These are phyloP conservation scores for Thelephora terrestris DNA, from an alignment of 1,284 basidiomycete genomes.

Conservation along the genomic window DNA sequence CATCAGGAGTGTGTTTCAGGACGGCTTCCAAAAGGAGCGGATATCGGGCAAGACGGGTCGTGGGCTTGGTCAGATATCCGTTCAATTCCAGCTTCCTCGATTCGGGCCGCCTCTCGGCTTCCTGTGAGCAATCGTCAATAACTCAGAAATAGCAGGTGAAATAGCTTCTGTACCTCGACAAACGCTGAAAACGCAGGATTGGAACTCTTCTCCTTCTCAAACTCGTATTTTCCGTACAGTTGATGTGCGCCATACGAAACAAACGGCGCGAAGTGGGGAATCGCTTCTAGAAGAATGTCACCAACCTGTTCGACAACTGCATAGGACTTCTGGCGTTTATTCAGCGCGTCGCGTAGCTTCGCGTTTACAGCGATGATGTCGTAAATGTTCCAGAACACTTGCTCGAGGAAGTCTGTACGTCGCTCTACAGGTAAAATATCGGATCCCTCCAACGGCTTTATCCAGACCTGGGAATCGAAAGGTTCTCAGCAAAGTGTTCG, in stretches of 20 bases:
- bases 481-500: slow-evolving; percentile 1
- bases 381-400: slow-evolving; percentile 97
- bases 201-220: slow-evolving; percentile 94
- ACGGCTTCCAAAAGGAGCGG: slow-evolving; percentile 91
- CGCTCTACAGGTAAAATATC: slow-evolving; percentile 74
- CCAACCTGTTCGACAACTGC: slow-evolving; percentile 90
- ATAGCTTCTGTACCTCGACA: slow-evolving; percentile 66
- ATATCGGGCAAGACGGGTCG: slow-evolving; percentile 92
- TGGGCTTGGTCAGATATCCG: slow-evolving; percentile 97
- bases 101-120: slow-evolving; percentile 87
- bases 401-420: slow-evolving; percentile 81
- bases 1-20: slow-evolving; percentile 87
- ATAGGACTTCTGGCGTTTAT: slow-evolving; percentile 90
- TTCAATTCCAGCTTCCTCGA: slow-evolving; percentile 96
- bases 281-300: slow-evolving; percentile 84
- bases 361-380: slow-evolving; percentile 92
- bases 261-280: slow-evolving; percentile 87
- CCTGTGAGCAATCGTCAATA: slow-evolving; percentile 30
- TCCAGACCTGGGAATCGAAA: slow-evolving; percentile 59
- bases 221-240: slow-evolving; percentile 96
- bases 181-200: slow-evolving; percentile 95
- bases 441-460: slow-evolving; percentile 70
- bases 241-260: slow-evolving; percentile 96
- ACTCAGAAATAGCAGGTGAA: neutral
- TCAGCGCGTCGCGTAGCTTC: slow-evolving; percentile 85